Percentiles rank a stretch among this genome's conserved stretches.
phyloP scores from a whole-genome alignment of 2,329 filamentous ascomycete species.

The Grosmannia clavigera region DNA sequence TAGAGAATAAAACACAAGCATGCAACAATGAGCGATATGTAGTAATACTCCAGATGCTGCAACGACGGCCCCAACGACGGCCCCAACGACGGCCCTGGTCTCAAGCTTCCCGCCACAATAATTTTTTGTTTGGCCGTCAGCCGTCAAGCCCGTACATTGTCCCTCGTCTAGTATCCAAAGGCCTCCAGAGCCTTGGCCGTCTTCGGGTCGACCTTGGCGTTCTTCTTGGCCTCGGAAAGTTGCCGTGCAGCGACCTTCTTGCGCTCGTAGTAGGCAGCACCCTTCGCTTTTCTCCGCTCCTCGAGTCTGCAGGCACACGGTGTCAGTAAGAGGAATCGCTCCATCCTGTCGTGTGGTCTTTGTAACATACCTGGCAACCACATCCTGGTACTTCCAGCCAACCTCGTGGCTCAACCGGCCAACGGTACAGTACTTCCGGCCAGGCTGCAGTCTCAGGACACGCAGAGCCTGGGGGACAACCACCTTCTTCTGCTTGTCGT shows the following conservation, averaged over 20 bases:
- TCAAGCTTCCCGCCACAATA: background rate
- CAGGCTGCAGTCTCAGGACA: constrained; percentile 92
- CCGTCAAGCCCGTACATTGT: background rate
- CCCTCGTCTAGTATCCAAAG: constrained; percentile 66
- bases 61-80: background rate
- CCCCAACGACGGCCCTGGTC: background rate
- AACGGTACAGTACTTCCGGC: constrained; percentile 99
- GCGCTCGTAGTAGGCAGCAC: constrained; percentile 98
- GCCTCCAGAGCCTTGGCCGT: constrained; percentile 77
- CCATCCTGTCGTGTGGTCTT: background rate
- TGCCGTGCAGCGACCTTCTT: constrained; percentile 95
- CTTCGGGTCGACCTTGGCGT: constrained; percentile 74
- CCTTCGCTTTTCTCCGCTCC: constrained; percentile 99
- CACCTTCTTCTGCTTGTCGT: constrained; percentile 99
- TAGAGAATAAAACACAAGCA: constrained; percentile 9
- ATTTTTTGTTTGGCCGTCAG: background rate
- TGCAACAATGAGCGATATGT: background rate
- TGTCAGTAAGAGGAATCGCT: background rate
- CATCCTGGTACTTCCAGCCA: constrained; percentile 99
- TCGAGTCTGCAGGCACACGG: constrained; percentile 56
- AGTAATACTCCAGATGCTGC: background rate
- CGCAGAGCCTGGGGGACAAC: constrained; percentile 97
- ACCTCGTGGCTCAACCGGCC: constrained; percentile 97
- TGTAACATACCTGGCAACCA: constrained; percentile 79
- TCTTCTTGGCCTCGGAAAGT: constrained; percentile 86